A percentile compares a stretch with the other conserved stretches of the same genome.
Conservation (phyloP, 1,139 yeast species). For the Pneumocystis canis region DNA sequence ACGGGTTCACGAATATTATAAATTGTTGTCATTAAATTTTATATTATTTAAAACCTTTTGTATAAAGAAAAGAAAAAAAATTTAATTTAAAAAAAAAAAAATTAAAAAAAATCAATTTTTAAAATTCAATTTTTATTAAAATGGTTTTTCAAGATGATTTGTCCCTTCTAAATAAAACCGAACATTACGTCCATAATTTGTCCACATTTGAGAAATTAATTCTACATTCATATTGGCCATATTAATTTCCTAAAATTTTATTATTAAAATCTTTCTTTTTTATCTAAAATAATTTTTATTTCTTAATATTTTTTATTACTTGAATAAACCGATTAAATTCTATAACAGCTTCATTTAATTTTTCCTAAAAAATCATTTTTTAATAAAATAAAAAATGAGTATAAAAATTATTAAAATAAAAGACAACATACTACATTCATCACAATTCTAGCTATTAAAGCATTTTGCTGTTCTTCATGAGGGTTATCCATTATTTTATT, state of each 20-base stretch:
- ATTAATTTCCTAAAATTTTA: slow-evolving; percentile 38
- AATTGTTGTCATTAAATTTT: too few species aligned
- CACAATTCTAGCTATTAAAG: slow-evolving; percentile 60
- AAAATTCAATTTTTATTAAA: slow-evolving; percentile 19
- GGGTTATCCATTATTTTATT: slow-evolving; percentile 61
- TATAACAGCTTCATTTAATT: slow-evolving; percentile 55
- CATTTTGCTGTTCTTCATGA: slow-evolving; percentile 73
- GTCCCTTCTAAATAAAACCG: slow-evolving; percentile 62
- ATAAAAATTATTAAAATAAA: slow-evolving; percentile 39
- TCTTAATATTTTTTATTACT: slow-evolving; percentile 18
- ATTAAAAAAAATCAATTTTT: neutral
- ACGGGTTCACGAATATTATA: neutral
- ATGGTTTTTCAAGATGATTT: slow-evolving; percentile 45
- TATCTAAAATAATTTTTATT: too few species aligned
- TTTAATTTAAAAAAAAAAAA: neutral
- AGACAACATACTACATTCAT: slow-evolving; percentile 35
- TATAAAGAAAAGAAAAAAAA: neutral
- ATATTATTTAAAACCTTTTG: too few species aligned
- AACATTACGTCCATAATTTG: slow-evolving; percentile 55
- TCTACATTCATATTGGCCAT: slow-evolving; percentile 58
- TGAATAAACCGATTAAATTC: slow-evolving; percentile 47
- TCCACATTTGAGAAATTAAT: slow-evolving; percentile 68
- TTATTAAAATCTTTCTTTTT: too few species aligned
- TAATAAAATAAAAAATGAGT: neutral
- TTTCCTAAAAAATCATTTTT: slow-evolving; percentile 31